Evolutionary conservation across 2,329 filamentous ascomycete species (phyloP), one percentile per base, ranked within the genome.

Genomic region (Alternaria longipes): DNA sequence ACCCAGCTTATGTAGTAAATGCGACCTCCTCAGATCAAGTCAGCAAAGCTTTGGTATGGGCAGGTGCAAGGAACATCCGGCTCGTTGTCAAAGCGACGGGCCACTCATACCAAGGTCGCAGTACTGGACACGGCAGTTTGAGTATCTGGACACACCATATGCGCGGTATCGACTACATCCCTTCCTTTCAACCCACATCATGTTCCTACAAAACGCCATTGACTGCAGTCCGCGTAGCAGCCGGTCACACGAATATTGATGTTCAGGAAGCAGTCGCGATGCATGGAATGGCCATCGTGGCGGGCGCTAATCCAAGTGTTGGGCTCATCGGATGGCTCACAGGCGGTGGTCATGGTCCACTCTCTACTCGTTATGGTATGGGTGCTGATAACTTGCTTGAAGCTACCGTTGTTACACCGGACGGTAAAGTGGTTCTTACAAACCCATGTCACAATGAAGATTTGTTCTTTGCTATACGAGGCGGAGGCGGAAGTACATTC

Each of bases 311-410:
- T 32, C 68, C 68, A 4, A 63, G 68, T 22, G 80, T 82, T 0
- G 80, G 81, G 5, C 68, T 82, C 1, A 69, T 78, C 4, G 80
- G 81, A 0, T 82, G 80, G 66, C 63, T 77, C 2, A 67, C 81
- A 0, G 84, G 82, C 2, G 85, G 83, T 20, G 85, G 85, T 0
- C 83, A 87, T 71, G 81, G 80, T 16, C 82, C 82, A 8, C 67
- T 87, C 32, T 79, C n/a, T 2, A 40, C 49, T 3, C n/a, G 6
- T 5, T 54, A 53, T 64, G 63, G 63, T 9, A 14, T 66, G 5
- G 54, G 26, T 2, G 67, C 69, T 6, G 70, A 74, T 41, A 58
- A 73, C 9, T 56, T 62, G 7, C 62, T 72, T 1, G 66, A 70
- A 5, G 65, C 44, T 41, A 67, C 74, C 22, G 69, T 73, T 2